These are phyloP conservation scores for Rhodotorula sp. DNA, from an alignment of 1,284 basidiomycete genomes.

Conservation along the genomic window DNA sequence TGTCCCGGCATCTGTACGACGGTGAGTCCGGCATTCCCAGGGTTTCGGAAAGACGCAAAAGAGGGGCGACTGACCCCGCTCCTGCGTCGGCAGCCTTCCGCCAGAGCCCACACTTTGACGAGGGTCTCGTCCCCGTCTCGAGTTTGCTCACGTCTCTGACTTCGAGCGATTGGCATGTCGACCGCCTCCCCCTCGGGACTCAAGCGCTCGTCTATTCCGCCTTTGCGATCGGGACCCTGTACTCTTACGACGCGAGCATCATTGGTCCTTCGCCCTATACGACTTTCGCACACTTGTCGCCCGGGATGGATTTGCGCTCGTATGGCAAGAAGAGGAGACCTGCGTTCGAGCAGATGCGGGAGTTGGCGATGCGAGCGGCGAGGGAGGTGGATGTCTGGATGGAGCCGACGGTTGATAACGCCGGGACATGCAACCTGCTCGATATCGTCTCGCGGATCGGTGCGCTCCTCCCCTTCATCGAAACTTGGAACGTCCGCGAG, in stretches of 20 bases:
- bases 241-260: neutral
- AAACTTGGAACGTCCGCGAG: neutral
- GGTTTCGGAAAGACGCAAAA: too few species aligned
- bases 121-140: neutral
- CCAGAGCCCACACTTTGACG: neutral
- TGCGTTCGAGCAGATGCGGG: neutral
- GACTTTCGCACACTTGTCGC: neutral
- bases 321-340: neutral
- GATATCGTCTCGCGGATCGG: neutral
- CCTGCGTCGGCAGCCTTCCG: neutral
- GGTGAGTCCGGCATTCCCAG: neutral
- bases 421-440: neutral
- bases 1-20: conserved; percentile 4
- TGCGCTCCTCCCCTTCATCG: neutral
- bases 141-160: neutral
- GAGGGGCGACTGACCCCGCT: too few species aligned
- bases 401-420: neutral
- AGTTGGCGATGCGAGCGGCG: neutral
- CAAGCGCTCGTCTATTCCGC: neutral
- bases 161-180: neutral
- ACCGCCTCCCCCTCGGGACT: neutral
- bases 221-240: neutral
- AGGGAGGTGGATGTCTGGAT: neutral
- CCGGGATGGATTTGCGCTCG: neutral
- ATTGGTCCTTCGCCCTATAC: neutral